phyloP scores from a whole-genome alignment of 768 basidiomycete species.

The Boletus sp. region DNA sequence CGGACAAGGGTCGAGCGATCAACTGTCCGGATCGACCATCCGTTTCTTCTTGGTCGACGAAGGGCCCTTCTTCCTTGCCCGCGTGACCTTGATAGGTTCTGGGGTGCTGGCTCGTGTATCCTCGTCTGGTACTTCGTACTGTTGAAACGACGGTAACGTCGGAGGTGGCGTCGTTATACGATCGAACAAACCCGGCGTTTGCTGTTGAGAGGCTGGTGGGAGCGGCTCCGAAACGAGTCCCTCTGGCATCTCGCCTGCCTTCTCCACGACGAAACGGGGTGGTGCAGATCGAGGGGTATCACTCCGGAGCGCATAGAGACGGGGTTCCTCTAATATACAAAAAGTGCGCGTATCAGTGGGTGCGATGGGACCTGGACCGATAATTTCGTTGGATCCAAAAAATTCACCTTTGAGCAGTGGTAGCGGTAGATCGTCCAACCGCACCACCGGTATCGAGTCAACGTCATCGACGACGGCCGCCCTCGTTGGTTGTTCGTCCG shows the following conservation, averaged over 20 bases:
- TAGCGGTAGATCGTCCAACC: slow-evolving; percentile 70
- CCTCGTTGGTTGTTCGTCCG: slow-evolving; percentile 52
- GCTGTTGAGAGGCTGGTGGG: slow-evolving; percentile 26
- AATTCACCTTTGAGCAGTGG: slow-evolving; percentile 32
- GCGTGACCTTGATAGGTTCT: slow-evolving; percentile 73
- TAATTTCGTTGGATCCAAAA: not conserved
- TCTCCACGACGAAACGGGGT: slow-evolving; percentile 62
- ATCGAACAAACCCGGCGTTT: slow-evolving; percentile 27
- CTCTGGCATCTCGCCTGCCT: slow-evolving; percentile 83
- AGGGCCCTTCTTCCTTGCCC: slow-evolving; percentile 60
- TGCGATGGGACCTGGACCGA: not conserved
- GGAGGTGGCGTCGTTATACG: slow-evolving; percentile 35
- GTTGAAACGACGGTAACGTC: slow-evolving; percentile 41
- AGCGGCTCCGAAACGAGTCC: slow-evolving; percentile 33
- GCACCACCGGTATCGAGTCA: slow-evolving; percentile 91
- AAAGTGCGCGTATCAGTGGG: slow-evolving; percentile 21
- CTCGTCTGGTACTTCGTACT: slow-evolving; percentile 49
- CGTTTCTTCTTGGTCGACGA: slow-evolving; percentile 65
- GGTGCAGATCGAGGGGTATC: slow-evolving; percentile 39
- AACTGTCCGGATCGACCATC: slow-evolving; percentile 33
- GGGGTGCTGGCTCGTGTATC: slow-evolving; percentile 52
- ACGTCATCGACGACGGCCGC: slow-evolving; percentile 52
- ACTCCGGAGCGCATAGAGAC: slow-evolving; percentile 45
- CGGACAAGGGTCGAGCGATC: not conserved
- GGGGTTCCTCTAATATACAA: slow-evolving; percentile 30